Conservation (phyloP, 2,329 filamentous ascomycete species). For the Penicillium sp. region DNA sequence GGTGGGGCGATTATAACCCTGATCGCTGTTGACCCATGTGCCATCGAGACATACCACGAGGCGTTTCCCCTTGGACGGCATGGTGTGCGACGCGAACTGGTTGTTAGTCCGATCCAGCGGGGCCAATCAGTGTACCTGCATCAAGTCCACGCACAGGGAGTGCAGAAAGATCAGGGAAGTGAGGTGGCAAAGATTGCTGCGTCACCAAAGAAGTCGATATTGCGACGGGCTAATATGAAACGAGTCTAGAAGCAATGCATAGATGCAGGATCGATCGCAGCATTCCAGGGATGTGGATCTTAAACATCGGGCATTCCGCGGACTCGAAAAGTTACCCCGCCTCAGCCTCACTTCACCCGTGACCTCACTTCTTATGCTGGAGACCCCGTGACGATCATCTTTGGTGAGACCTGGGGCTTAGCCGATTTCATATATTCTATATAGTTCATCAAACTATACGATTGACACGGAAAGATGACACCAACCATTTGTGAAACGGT, state of each 20-base stretch:
- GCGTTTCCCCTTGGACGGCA: slow-evolving; percentile 24
- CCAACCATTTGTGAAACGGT: neutral
- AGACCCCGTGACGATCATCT: neutral
- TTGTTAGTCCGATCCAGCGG: slow-evolving; percentile 1
- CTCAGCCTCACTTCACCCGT: slow-evolving; percentile 10
- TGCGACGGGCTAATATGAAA: slow-evolving; percentile 1
- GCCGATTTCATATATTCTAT: neutral
- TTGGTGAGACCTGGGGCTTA: neutral
- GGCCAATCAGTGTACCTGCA: slow-evolving; percentile 4
- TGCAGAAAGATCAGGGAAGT: neutral
- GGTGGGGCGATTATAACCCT: slow-evolving; percentile 26
- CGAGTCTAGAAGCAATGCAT: neutral
- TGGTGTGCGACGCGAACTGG: slow-evolving; percentile 11
- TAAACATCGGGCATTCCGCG: slow-evolving; percentile 1
- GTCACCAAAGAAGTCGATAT: neutral
- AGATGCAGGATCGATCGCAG: neutral
- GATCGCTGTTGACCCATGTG: slow-evolving; percentile 31
- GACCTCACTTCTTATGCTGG: neutral
- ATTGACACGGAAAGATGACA: no score
- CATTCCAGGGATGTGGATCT: slow-evolving; percentile 8
- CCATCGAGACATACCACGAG: slow-evolving; percentile 29
- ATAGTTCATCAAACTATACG: no score
- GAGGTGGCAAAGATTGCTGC: neutral
- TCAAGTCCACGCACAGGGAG: neutral
- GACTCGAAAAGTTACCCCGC: slow-evolving; percentile 9